Base-by-base conservation (phyloP, 2,329 filamentous ascomycete genomes). In the Penicillium sp. region DNA sequence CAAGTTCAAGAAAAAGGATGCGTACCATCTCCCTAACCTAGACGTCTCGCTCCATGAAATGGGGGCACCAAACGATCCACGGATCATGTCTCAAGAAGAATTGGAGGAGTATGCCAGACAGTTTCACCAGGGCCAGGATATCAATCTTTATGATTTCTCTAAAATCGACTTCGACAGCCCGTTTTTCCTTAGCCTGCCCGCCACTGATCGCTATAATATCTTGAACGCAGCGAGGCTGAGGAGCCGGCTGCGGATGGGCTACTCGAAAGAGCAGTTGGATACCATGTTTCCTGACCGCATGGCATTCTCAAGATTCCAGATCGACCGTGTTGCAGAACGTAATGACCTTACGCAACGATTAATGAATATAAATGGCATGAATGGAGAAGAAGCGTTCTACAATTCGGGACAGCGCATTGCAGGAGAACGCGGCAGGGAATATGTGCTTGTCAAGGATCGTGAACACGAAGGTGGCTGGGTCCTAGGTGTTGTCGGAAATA, bases 121-220 rank as follows among this genome's bases (percentile, higher is more conserved):
- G 60, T 97, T 97, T 66, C 85, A 97, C 66, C 85, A 85, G 57
- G 94, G 94, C 51, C 91, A 97, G 73, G 93, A 97, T 70, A 88
- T 97, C 51, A 80, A 79, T 61, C 74, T 92, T 5, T 97, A 97
- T 73, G 93, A 97, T 74, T 99, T 99, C 69, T 95, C 90, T 68
- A 97, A 97, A 74, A 99, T 99, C 64, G 94, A 99, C 69, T 99
- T 97, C 66, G 89, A 97, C 61, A 90, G 92, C 61, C 86, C 93
- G 11, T 99, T 99, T 74, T 99, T 99, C 76, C 84, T 89, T 70
- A 96, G 91, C 69, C 75, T 99, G 53, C 94, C 95, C 0, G 81
- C 91, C 1, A 87, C 88, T 2, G 94, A 99, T 76, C 85, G 93
- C 45, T 99, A 99, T 78, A 97, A 97, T 65, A 99, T 99, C 49